phyloP scores from a whole-genome alignment of 257 asterid genomes.

The Nicotiana knightiana region DNA sequence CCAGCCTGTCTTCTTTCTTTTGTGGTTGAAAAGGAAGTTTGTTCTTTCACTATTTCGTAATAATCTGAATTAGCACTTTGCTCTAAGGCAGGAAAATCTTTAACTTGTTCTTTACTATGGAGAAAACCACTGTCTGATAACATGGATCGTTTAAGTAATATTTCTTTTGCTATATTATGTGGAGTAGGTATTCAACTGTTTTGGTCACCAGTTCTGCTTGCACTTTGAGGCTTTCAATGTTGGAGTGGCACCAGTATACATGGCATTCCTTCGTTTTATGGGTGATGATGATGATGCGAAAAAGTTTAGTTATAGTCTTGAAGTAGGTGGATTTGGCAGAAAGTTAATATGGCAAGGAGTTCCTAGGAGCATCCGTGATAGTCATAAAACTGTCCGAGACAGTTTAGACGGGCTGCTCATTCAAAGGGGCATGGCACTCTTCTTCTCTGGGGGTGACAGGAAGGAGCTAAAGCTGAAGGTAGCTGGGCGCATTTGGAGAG shows the following conservation, averaged over 20 bases:
- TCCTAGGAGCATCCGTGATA: conserved; percentile 9
- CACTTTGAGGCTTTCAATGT: conserved; percentile 9
- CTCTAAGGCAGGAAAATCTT: not conserved
- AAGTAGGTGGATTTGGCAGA: conserved; percentile 12
- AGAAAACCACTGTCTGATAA: not conserved
- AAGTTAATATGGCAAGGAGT: conserved; percentile 9
- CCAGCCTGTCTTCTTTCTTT: not conserved
- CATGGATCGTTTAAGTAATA: not conserved
- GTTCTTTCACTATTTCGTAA: not conserved
- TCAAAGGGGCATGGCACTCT: conserved; percentile 9
- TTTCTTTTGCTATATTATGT: not conserved
- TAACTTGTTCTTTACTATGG: not conserved
- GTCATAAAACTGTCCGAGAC: conserved; percentile 8
- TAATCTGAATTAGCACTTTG: not conserved
- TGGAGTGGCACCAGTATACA: conserved; percentile 3
- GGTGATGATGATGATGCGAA: conserved; percentile 3
- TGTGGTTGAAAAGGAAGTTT: not conserved
- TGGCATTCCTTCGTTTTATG: conserved; percentile 9
- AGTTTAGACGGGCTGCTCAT: conserved; percentile 11
- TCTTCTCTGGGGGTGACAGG: conserved; percentile 7
- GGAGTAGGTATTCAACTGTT: conserved; percentile 4
- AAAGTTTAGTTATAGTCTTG: conserved; percentile 5
- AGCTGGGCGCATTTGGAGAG: conserved; percentile 11
- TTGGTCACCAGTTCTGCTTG: conserved; percentile 7
- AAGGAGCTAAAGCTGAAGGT: conserved; percentile 9